phyloP scores from a whole-genome alignment of 1,139 yeast genomes.

The Geotrichum bryndzae region DNA sequence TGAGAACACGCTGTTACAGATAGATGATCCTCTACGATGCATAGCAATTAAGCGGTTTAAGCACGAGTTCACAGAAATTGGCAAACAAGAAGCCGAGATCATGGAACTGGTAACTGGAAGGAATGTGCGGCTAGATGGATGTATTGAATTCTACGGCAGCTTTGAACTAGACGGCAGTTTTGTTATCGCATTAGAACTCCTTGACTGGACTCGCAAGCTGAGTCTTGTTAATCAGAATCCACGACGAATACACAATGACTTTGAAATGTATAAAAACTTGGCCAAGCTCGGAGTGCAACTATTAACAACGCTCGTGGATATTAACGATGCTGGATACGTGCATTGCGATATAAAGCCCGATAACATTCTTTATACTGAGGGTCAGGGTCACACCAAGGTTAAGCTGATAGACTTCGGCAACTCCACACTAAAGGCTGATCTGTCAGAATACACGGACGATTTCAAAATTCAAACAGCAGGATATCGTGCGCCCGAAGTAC shows the following conservation, averaged over 20 bases:
- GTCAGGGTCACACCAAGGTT: constrained; percentile 18
- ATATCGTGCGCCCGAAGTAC: constrained; percentile 30
- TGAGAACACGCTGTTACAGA: constrained; percentile 17
- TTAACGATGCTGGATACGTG: constrained; percentile 49
- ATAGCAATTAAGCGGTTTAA: constrained; percentile 23
- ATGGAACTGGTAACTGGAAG: constrained; percentile 12
- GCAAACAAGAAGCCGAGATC: constrained; percentile 21
- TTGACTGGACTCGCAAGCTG: constrained; percentile 20
- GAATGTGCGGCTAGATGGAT: neutral
- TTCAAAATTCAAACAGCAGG: constrained; percentile 27
- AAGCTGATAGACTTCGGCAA: constrained; percentile 28
- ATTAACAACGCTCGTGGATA: constrained; percentile 23
- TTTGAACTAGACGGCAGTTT: constrained; percentile 20
- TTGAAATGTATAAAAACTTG: constrained; percentile 14
- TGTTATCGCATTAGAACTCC: constrained; percentile 20
- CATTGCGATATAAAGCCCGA: constrained; percentile 87
- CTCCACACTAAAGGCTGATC: constrained; percentile 19
- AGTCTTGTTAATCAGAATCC: constrained; percentile 9
- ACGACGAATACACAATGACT: neutral
- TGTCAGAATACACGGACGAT: constrained; percentile 22
- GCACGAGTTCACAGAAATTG: constrained; percentile 16
- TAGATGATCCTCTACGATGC: constrained; percentile 18
- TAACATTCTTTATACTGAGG: constrained; percentile 46
- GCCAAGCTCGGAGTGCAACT: constrained; percentile 27
- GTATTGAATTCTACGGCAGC: constrained; percentile 18